phyloP scores from a whole-genome alignment of 2,329 filamentous ascomycete genomes.

The Colletotrichum tropicicola region DNA sequence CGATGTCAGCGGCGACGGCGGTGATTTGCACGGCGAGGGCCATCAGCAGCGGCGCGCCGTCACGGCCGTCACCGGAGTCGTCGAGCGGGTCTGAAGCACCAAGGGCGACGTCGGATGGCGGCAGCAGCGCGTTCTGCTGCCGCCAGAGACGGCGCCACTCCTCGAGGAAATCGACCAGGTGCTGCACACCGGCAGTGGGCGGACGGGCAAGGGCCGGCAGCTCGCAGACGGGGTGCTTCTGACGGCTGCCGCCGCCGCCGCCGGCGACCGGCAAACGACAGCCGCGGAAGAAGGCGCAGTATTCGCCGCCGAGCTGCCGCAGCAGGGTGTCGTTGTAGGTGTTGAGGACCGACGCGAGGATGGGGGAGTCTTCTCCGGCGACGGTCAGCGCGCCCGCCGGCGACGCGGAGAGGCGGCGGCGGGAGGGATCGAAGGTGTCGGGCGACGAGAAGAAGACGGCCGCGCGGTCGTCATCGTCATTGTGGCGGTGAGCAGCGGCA shows the following conservation, averaged over 20 bases:
- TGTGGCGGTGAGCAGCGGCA: background rate
- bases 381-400: background rate
- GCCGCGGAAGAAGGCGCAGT: background rate
- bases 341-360: background rate
- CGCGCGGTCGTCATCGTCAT: background rate
- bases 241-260: background rate
- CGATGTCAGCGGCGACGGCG: background rate
- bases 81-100: no score
- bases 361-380: background rate
- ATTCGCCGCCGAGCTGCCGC: background rate
- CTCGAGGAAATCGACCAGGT: background rate
- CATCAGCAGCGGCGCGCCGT: background rate
- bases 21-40: background rate
- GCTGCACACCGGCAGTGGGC: background rate
- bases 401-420: background rate
- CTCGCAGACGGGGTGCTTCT: background rate
- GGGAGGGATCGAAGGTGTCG: background rate
- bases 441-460: background rate
- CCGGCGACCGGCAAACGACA: no score
- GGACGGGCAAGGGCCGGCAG: background rate
- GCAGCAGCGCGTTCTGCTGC: background rate
- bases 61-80: no score
- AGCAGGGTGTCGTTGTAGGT: background rate
- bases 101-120: background rate
- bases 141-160: background rate